Base-by-base conservation (phyloP, 768 basidiomycete genomes). In the Boletus insuetus region DNA sequence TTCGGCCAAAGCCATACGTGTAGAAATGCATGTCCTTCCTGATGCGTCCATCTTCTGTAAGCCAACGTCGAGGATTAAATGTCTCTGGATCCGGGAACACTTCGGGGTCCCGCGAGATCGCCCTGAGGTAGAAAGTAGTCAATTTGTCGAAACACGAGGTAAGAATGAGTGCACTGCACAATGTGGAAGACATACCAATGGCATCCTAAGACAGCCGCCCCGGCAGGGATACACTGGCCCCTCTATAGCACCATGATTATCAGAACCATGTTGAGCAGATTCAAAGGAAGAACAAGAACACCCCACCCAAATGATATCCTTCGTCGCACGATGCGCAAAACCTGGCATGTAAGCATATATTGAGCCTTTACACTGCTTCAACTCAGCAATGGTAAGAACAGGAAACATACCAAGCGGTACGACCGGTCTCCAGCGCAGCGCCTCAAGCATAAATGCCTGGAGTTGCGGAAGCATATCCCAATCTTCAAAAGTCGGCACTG, bases 311-410 rank as follows among this genome's bases (percentile, higher is more conserved):
- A 81, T 64, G 40, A 88, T 77, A 54, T 87, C 85, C 50, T 78
- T 80, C 2, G 79, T 86, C 0, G 85, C 79, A 49, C 78, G 77
- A 56, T 87, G 86, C 0, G 82, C 73, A 47, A 85, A 82, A 0
- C 84, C 84, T 63, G 17, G 22, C 2, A 54, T 20, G 20, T 14
- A 44, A 20, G 34, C 6, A 19, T 37, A 37, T 2, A 16, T 17
- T 54, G 24, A 38, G 43, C 9, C 17, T 8, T 13, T 12, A 2
- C 9, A 8, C 16, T 8, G 9, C 16, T 14, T 20, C 24, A 32
- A 32, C 4, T 22, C 35, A 10, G 32, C 12, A 35, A 24, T 26
- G 16, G 12, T n/a, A 14, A 51, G 9, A 32, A 19, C 5, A 49
- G 12, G 22, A 9, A 12, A 52, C 70, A 16, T 50, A 74, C 77